A percentile compares a stretch with the other conserved stretches of the same genome.
These are phyloP conservation scores for Scheffersomyces parashehatae DNA, from an alignment of 1,139 yeast genomes.

Conservation along the genomic window DNA sequence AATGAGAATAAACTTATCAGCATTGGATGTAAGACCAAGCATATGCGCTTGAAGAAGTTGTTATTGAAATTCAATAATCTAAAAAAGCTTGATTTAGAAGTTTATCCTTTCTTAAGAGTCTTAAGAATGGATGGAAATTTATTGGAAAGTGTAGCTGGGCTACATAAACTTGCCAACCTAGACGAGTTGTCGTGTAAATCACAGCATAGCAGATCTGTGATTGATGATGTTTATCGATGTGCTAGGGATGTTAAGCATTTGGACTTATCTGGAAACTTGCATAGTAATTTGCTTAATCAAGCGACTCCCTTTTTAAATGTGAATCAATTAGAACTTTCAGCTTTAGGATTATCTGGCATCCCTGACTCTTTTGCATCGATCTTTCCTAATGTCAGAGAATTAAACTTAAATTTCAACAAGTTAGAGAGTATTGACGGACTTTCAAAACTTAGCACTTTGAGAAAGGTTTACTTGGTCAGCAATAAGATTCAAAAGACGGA, in stretches of 20 bases:
- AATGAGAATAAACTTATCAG: slow-evolving; percentile 41
- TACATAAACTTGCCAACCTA: slow-evolving; percentile 33
- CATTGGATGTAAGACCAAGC: slow-evolving; percentile 24
- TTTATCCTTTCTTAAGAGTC: slow-evolving; percentile 42
- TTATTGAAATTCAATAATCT: slow-evolving; percentile 43
- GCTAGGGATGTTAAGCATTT: slow-evolving; percentile 24
- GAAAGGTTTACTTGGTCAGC: slow-evolving; percentile 45
- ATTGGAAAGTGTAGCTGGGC: slow-evolving; percentile 24
- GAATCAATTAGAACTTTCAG: slow-evolving; percentile 42
- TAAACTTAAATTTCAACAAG: slow-evolving; percentile 53
- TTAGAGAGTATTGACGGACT: slow-evolving; percentile 32
- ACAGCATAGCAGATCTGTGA: slow-evolving; percentile 22
- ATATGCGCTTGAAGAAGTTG: slow-evolving; percentile 42
- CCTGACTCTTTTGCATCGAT: slow-evolving; percentile 35
- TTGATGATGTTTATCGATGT: slow-evolving; percentile 20
- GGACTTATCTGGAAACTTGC: slow-evolving; percentile 43
- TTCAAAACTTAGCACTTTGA: slow-evolving; percentile 31
- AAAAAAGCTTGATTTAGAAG: slow-evolving; percentile 27
- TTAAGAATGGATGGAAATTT: slow-evolving; percentile 50
- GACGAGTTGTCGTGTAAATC: slow-evolving; percentile 47
- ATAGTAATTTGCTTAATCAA: slow-evolving; percentile 8
- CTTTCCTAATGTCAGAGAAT: slow-evolving; percentile 49
- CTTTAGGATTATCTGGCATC: slow-evolving; percentile 39
- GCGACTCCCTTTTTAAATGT: slow-evolving; percentile 35
- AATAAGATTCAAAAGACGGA: slow-evolving; percentile 41